Evolutionary conservation across 768 basidiomycete species (phyloP).

Genomic region (Mycena sanguinolenta): DNA sequence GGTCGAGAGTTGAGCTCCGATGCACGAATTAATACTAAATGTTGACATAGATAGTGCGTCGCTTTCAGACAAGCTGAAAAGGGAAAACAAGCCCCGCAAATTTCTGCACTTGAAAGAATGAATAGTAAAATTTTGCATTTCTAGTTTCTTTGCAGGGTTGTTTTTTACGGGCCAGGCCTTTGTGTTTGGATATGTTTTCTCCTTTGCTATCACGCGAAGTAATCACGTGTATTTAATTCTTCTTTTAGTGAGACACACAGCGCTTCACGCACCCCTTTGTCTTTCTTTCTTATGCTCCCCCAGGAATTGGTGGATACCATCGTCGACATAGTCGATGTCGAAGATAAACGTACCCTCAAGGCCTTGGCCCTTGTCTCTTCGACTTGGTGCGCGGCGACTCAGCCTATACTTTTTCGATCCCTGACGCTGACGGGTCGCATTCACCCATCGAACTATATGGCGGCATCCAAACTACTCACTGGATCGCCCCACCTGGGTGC

Average conservation of each 20-base stretch:
- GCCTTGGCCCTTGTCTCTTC: not conserved
- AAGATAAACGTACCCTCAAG: not conserved
- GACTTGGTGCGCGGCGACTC: not conserved
- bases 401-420: not conserved
- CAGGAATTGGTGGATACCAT: not conserved
- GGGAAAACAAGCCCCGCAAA: too few species aligned
- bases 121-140: too few species aligned
- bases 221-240: not conserved
- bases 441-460: not conserved
- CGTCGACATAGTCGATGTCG: not conserved
- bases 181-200: not conserved
- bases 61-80: too few species aligned
- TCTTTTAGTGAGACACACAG: not conserved
- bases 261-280: not conserved
- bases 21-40: too few species aligned
- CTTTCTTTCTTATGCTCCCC: not conserved
- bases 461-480: not conserved
- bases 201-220: not conserved
- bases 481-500: not conserved
- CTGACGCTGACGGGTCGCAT: not conserved
- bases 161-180: too few species aligned
- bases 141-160: too few species aligned
- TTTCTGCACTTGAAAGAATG: too few species aligned
- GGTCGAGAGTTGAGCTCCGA: too few species aligned
- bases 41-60: too few species aligned